Conservation (phyloP, 208 protist species). For the Wallacemonas sp. region DNA sequence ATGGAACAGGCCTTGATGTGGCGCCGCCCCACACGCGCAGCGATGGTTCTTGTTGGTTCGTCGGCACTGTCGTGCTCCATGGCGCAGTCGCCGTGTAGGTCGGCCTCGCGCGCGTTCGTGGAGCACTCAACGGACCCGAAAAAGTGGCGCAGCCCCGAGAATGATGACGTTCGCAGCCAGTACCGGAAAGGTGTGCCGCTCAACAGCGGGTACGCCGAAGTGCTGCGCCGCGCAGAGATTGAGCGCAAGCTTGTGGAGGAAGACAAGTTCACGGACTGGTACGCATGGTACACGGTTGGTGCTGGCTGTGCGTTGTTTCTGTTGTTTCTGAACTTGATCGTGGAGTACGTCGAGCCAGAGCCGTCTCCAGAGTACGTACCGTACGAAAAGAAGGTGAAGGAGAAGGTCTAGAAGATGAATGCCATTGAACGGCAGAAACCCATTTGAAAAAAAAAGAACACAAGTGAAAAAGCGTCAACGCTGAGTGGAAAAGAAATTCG, state of each 20-base stretch:
- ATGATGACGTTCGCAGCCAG: constrained; percentile 57
- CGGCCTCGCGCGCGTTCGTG: constrained; percentile 29
- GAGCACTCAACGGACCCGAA: constrained; percentile 72
- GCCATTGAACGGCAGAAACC: neutral
- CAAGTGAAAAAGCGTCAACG: no score
- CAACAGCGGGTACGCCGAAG: constrained; percentile 44
- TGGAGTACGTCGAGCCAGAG: constrained; percentile 61
- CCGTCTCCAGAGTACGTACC: constrained; percentile 74
- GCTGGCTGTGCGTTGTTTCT: constrained; percentile 46
- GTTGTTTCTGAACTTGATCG: constrained; percentile 47
- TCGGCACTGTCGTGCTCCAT: neutral
- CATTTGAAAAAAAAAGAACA: neutral
- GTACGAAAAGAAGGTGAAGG: constrained; percentile 32
- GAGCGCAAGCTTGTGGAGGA: constrained; percentile 55
- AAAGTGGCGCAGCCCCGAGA: constrained; percentile 68
- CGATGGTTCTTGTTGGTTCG: no score
- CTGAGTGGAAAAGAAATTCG: no score
- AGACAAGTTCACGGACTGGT: constrained; percentile 73
- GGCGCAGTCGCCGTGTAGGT: neutral
- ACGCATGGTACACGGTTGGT: constrained; percentile 38
- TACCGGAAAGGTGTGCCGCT: constrained; percentile 62
- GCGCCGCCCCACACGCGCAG: no score
- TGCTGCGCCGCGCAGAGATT: constrained; percentile 36
- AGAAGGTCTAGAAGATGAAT: neutral
- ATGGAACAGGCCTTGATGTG: no score